Percentiles rank a stretch among this genome's conserved stretches.
Conservation (phyloP, 371 early-diverging fungal genomes). For the Batkoa obscura region DNA sequence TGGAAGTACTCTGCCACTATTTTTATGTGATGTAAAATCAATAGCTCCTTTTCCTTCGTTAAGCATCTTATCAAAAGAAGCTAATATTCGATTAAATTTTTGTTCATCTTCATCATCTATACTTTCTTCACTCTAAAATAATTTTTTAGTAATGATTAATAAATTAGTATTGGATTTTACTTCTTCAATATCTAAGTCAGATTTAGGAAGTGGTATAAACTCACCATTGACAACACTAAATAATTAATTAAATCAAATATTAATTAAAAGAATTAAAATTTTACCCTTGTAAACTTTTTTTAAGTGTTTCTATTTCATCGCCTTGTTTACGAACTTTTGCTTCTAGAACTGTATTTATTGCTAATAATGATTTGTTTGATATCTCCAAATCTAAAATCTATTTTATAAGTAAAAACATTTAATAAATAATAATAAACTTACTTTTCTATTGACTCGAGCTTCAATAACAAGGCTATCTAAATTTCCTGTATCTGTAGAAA, state of each 20-base stretch:
- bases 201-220: not conserved
- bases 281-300: constrained; percentile 1
- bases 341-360: not conserved
- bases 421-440: not conserved
- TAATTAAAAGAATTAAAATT: not conserved
- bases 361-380: constrained; percentile 1
- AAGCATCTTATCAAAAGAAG: not conserved
- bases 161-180: not conserved
- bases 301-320: not conserved
- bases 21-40: not conserved
- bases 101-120: not conserved
- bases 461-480: not conserved
- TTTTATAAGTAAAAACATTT: not conserved
- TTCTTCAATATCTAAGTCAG: not conserved
- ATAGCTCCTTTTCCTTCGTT: not conserved
- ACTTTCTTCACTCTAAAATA: not conserved
- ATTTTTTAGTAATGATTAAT: not conserved
- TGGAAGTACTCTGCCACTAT: constrained; percentile 1
- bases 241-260: not conserved
- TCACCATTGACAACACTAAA: not conserved
- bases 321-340: constrained; percentile 2
- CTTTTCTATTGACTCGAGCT: constrained; percentile 5
- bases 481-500: no score
- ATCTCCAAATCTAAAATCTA: constrained; percentile 5
- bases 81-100: not conserved